Conservation (phyloP, 2,329 filamentous ascomycete species). For the Aspergillus japonicus region DNA sequence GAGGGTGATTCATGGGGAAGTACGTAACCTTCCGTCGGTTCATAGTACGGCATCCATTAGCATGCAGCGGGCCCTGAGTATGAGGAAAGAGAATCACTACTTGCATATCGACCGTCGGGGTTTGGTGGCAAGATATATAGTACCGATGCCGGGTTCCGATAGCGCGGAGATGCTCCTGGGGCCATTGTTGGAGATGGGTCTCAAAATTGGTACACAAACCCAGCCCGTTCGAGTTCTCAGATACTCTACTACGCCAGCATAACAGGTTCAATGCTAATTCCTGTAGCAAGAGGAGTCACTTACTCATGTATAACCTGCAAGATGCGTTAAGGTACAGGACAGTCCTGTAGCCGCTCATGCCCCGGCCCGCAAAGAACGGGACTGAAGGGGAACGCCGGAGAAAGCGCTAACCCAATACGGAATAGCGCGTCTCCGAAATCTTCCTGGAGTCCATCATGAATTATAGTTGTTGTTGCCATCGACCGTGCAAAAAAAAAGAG, state of each 20-base stretch:
- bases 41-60: background rate
- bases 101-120: background rate
- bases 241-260: background rate
- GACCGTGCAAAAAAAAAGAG: constrained; percentile 20
- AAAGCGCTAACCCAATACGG: constrained; percentile 19
- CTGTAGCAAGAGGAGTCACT: background rate
- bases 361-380: no score
- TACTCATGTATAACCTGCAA: background rate
- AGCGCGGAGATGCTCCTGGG: background rate
- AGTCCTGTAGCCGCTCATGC: no score
- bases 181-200: background rate
- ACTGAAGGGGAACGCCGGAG: background rate
- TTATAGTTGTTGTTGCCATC: constrained; percentile 16
- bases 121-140: background rate
- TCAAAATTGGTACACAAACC: background rate
- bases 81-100: background rate
- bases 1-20: background rate
- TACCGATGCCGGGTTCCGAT: background rate
- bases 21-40: background rate
- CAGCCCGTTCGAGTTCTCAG: background rate
- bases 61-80: background rate
- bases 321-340: background rate
- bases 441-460: constrained; percentile 20
- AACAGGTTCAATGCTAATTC: background rate
- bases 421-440: constrained; percentile 29